A percentile compares a stretch with the other conserved stretches of the same genome.
phyloP scores from a whole-genome alignment of 306 rosid genomes.

The Delonix regia region DNA sequence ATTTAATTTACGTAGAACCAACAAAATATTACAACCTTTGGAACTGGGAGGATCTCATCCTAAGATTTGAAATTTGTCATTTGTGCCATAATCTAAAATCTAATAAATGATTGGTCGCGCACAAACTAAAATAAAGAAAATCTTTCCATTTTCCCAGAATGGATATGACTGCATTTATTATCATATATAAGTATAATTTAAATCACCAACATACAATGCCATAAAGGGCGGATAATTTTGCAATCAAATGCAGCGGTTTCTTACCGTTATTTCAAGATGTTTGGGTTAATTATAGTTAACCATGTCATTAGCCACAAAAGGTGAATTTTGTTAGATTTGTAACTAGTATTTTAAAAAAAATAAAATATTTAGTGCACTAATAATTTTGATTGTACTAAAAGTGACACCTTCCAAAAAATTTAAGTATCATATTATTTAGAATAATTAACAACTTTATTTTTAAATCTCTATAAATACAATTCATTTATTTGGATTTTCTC shows the following conservation, averaged over 20 bases:
- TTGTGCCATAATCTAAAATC: background rate
- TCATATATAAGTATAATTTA: background rate
- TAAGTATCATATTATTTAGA: too few species aligned
- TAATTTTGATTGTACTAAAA: too few species aligned
- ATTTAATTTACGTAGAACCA: background rate
- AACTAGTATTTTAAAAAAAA: too few species aligned
- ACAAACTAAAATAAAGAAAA: background rate
- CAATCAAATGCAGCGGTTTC: background rate
- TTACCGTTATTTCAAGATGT: background rate
- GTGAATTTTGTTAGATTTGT: too few species aligned
- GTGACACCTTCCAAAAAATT: too few species aligned
- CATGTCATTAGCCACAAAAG: background rate
- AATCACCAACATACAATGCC: background rate
- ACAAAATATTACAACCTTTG: background rate
- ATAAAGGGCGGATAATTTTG: background rate
- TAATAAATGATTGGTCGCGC: background rate
- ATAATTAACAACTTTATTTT: too few species aligned
- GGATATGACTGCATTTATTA: background rate
- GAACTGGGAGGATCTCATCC: background rate
- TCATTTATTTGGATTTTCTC: too few species aligned
- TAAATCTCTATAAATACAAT: too few species aligned
- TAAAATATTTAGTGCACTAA: too few species aligned
- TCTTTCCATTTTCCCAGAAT: background rate
- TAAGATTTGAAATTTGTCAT: background rate
- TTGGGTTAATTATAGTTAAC: too few species aligned